Base-by-base conservation (phyloP, 2,329 filamentous ascomycete genomes). In the Diaporthe citriasiana region DNA sequence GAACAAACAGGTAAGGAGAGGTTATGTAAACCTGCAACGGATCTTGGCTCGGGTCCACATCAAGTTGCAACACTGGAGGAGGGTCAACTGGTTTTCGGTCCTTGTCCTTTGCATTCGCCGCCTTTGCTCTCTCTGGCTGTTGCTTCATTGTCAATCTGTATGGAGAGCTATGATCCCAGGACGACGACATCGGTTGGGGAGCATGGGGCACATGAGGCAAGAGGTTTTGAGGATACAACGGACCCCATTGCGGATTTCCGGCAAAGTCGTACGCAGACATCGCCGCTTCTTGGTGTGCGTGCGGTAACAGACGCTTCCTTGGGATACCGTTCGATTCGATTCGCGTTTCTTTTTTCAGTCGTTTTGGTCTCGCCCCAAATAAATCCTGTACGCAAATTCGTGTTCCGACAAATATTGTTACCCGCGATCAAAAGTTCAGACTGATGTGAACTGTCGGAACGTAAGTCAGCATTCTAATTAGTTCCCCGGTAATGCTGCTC, bases 81-180 rank as follows among this genome's bases (percentile, higher is more conserved):
- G 95, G 95, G 81, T 98, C 95, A 79, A 98, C 91, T 10, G 95
- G 94, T 82, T 97, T 97, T 77, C 95, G 92, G 80, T 94, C 93
- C 94, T 75, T 75, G 53, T 75, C 81, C 72, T 59, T 76, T 13
- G 38, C 66, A 38, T 73, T 75, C 53, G 74, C 74, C 15, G 71
- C 74, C 25, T 75, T 75, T n/a, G 74, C 74, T 65, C 74, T 75
- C 30, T 75, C 74, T 30, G 74, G 74, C 38, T 75, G 74, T 71
- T 75, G 74, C n/a, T 75, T 75, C 59, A 75, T 70, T 68, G 71
- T 71, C 17, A 75, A 57, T 38, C 60, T 71, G 55, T 75, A 75
- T 17, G 74, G 74, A 13, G 74, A 74, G 30, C 47, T 69, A 33
- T 75, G 74, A 8, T 73, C 71, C 74, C 74, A 75, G 22, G 71